Percentiles rank a stretch among this genome's conserved stretches.
phyloP scores from a whole-genome alignment of 2,329 filamentous ascomycete species.

The Microdochium bolleyi region DNA sequence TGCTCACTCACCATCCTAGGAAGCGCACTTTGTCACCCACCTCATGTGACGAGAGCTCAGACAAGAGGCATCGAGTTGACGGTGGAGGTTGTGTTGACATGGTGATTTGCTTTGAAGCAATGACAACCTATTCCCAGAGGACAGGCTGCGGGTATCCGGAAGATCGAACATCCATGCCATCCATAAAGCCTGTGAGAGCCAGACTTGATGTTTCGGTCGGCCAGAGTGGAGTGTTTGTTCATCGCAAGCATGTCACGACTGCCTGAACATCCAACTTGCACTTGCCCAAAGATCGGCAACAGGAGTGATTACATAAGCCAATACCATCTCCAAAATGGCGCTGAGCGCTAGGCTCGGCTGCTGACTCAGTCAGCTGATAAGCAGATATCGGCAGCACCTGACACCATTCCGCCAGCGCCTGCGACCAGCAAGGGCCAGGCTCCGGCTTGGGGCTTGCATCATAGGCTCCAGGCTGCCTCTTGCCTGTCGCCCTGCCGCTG shows the following conservation, averaged over 20 bases:
- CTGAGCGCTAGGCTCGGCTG: neutral
- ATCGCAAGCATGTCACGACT: too few species aligned
- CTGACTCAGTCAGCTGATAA: constrained; percentile 1
- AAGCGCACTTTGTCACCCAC: constrained; percentile 78
- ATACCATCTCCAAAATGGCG: too few species aligned
- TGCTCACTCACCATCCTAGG: constrained; percentile 67
- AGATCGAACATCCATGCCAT: too few species aligned
- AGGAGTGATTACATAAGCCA: too few species aligned
- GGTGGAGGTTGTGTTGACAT: constrained; percentile 56
- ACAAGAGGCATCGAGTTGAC: constrained; percentile 57
- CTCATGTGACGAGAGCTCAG: constrained; percentile 42
- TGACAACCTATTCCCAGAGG: neutral
- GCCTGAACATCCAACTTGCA: too few species aligned
- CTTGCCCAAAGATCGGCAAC: too few species aligned
- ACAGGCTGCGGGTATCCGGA: too few species aligned
- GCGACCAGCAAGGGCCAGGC: neutral
- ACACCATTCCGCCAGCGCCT: neutral
- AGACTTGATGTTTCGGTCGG: too few species aligned
- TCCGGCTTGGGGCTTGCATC: neutral
- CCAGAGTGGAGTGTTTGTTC: too few species aligned
- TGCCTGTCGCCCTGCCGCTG: neutral
- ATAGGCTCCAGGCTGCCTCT: neutral
- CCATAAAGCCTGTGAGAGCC: too few species aligned
- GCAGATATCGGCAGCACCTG: neutral
- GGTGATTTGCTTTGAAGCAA: neutral